These are phyloP conservation scores for Drechslera avenae DNA, from an alignment of 2,329 filamentous ascomycete genomes.

Conservation along the genomic window DNA sequence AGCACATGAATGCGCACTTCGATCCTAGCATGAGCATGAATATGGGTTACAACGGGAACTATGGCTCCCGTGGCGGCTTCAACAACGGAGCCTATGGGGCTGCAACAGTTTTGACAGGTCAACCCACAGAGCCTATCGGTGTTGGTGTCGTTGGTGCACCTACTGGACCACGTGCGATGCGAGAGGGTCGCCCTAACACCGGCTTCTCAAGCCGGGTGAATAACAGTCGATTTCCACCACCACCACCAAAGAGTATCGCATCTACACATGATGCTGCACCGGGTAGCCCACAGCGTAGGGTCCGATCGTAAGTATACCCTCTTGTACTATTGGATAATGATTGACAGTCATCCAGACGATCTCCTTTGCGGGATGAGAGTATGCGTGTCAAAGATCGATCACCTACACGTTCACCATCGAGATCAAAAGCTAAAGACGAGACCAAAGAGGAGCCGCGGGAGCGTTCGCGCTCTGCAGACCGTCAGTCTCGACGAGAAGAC, in stretches of 20 bases:
- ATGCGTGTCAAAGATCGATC: constrained; percentile 47
- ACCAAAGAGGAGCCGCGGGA: constrained; percentile 23
- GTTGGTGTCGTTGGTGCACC: constrained; percentile 75
- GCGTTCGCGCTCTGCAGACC: constrained; percentile 38
- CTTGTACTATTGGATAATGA: background rate
- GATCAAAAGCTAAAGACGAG: constrained; percentile 42
- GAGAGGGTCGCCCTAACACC: constrained; percentile 83
- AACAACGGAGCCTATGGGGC: constrained; percentile 43
- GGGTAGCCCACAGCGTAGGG: constrained; percentile 34
- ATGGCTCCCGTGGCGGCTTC: constrained; percentile 55
- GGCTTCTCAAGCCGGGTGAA: constrained; percentile 68
- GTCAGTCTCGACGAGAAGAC: constrained; percentile 56
- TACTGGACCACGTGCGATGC: constrained; percentile 92
- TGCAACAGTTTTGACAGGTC: constrained; percentile 45
- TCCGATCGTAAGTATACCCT: constrained; percentile 37
- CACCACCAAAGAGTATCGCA: constrained; percentile 27
- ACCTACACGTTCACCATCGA: constrained; percentile 49
- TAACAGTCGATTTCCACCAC: constrained; percentile 34
- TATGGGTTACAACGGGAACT: constrained; percentile 46
- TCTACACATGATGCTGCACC: constrained; percentile 25
- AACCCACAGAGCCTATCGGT: constrained; percentile 48
- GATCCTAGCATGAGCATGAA: constrained; percentile 49
- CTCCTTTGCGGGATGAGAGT: constrained; percentile 42
- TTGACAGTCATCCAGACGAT: constrained; percentile 31
- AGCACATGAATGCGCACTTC: constrained; percentile 52